Evolutionary conservation across 2,329 filamentous ascomycete genomes (phyloP), one percentile per base, ranked within the genome.

Genomic region (Fusarium nelsonii): DNA sequence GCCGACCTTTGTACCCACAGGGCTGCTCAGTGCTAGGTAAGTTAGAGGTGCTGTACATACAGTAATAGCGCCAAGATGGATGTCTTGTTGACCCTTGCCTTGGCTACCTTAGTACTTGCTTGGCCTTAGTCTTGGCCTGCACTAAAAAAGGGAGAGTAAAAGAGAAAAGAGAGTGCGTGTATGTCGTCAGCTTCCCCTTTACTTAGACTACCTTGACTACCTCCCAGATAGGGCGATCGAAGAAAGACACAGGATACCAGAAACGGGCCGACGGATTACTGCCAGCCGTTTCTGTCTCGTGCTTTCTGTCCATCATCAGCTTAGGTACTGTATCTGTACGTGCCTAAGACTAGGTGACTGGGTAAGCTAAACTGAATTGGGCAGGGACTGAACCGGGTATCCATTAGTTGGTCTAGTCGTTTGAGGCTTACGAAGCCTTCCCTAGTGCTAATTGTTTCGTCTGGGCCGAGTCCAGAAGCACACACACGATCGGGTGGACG

Each of bases 51-150:
- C 61, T 58, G 33, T 50, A 28, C 33, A 18, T n/a, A n/a, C 16
- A 14, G 14, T 30, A 51, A 40, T 51, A 65, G 59, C 63, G 68
- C 69, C 65, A 68, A 72, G 69, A 54, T 57, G 62, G 62, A 54
- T 59, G 58, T 54, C 55, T 60, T 57, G 65, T 61, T 39, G 65
- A 58, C 56, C 69, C 69, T 68, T 65, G 61, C 44, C 39, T 57
- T 69, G 32, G 32, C 39, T 14, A 41, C 39, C 40, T 43, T 15
- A 41, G 20, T 26, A 44, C 26, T 44, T 36, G 33, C 20, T 50
- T 28, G 33, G 46, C 34, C 9, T 37, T 50, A 34, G 16, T 34
- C 34, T 39, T 50, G 48, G 16, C 48, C 34, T 39, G 23, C 33
- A 15, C 48, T 40, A 34, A 36, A 51, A 62, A 68, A 50, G 58